Base-by-base conservation (phyloP, 1,284 basidiomycete genomes). In the Moesziomyces antarcticus region DNA sequence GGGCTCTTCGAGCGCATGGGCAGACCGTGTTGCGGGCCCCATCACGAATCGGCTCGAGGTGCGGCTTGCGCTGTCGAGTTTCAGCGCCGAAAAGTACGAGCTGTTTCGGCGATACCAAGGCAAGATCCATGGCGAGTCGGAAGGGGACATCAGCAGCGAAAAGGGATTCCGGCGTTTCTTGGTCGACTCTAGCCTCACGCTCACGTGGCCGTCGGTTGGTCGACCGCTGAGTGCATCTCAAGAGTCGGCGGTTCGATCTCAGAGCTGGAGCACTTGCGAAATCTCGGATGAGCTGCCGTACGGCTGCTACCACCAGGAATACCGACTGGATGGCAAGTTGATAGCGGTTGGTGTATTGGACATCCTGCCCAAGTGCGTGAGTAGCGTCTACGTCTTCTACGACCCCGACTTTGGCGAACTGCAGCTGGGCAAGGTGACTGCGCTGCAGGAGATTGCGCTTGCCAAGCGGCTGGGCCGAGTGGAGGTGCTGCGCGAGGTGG, bases 371-470 rank as follows among this genome's bases (percentile, higher is more conserved):
- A 83, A 84, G 27, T 95, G 96, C 75, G 91, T 99, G 5, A 96
- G 93, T 16, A 93, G 92, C 72, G 96, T 99, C 10, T 99, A 99
- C 85, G 95, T 98, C 83, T 91, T 96, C 86, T 98, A 97, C 85
- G 89, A 94, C 78, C 89, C 90, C 9, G 87, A 87, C 37, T 95
- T 90, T 88, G 90, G 92, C 43, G 87, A 87, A 46, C 89, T 89
- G 79, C 91, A 91, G 13, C 83, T 97, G 25, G 96, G 97, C 47
- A 97, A 96, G 87, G 59, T 78, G 10, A 69, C 70, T 27, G 81
- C 76, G 16, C 50, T 80, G 55, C 72, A 79, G 27, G 80, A 83
- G 50, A 73, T 78, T n/a, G 56, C 59, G 3, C 51, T 80, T 10
- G 72, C 74, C 14, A 48, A 56, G 33, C 75, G 73, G 30, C 66